Percentiles rank a stretch among this genome's conserved stretches.
These are phyloP conservation scores for Skeletonema tropicum DNA, from an alignment of 108 stramenopile genomes.

Conservation along the genomic window DNA sequence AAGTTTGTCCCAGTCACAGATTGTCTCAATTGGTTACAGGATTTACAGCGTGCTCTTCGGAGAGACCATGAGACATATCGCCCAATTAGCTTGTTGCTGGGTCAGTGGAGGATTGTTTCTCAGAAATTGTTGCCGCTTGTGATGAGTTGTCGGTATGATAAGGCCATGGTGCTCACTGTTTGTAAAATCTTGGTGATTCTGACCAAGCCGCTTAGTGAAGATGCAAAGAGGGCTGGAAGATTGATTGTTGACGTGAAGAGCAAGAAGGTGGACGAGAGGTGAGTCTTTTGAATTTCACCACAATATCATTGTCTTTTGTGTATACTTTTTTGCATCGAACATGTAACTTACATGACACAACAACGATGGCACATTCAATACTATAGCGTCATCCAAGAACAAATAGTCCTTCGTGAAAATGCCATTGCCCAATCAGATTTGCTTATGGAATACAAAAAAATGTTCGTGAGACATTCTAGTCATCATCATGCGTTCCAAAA, in stretches of 20 bases:
- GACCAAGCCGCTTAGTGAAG: conserved; percentile 83
- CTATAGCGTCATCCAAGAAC: conserved; percentile 61
- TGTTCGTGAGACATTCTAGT: conserved; percentile 62
- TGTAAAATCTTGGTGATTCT: conserved; percentile 88
- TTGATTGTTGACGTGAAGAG: conserved; percentile 73
- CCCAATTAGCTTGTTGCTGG: conserved; percentile 77
- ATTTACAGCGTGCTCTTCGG: conserved; percentile 85
- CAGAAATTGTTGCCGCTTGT: conserved; percentile 85
- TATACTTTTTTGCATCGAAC: not conserved
- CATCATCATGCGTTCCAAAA: conserved; percentile 53
- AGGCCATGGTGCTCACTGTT: conserved; percentile 77
- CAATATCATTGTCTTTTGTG: not conserved
- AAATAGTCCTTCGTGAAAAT: conserved; percentile 82
- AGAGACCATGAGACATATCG: conserved; percentile 83
- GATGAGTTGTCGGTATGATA: conserved; percentile 79
- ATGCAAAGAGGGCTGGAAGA: conserved; percentile 69
- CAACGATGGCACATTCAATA: not conserved
- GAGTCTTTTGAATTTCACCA: conserved; percentile 11
- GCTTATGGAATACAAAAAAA: conserved; percentile 81
- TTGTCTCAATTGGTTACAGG: conserved; percentile 88
- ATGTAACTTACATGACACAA: not conserved
- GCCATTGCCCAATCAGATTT: conserved; percentile 76
- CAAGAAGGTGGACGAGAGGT: conserved; percentile 50
- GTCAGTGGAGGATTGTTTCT: conserved; percentile 81
- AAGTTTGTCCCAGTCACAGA: conserved; percentile 80